These are phyloP conservation scores for Phytophthora macrochlamydospora DNA, from an alignment of 352 stramenopile species.

Conservation along the genomic window DNA sequence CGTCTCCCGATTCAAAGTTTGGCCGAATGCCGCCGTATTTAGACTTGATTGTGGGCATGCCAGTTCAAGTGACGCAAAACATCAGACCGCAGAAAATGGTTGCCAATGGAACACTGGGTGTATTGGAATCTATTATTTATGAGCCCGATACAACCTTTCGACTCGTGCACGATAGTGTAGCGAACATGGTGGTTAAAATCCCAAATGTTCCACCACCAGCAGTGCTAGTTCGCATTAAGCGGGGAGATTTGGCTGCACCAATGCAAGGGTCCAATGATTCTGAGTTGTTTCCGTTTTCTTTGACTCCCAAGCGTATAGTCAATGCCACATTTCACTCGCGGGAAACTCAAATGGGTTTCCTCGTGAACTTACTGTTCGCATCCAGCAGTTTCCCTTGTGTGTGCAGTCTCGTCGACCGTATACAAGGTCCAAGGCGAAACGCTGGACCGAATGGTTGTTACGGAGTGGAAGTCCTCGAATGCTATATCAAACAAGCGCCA, in stretches of 20 bases:
- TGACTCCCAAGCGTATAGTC: not conserved
- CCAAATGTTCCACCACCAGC: not conserved
- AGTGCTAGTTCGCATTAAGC: not conserved
- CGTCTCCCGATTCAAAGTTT: slow-evolving; percentile 4
- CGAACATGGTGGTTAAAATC: slow-evolving; percentile 1
- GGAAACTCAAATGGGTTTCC: not conserved
- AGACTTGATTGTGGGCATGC: slow-evolving; percentile 6
- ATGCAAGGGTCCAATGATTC: not conserved
- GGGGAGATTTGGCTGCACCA: not conserved
- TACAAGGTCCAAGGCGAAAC: slow-evolving; percentile 24
- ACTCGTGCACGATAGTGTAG: slow-evolving; percentile 6
- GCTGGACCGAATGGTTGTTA: slow-evolving; percentile 10
- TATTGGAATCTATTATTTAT: slow-evolving; percentile 7
- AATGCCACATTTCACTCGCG: slow-evolving; percentile 1
- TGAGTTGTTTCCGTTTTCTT: slow-evolving; percentile 15
- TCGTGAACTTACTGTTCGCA: not conserved
- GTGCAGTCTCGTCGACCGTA: slow-evolving; percentile 7
- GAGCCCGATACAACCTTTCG: slow-evolving; percentile 3
- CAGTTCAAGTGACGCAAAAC: slow-evolving; percentile 10
- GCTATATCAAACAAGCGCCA: slow-evolving; percentile 8
- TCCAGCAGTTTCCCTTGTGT: slow-evolving; percentile 21
- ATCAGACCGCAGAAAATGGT: slow-evolving; percentile 6
- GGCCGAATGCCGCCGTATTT: slow-evolving; percentile 4
- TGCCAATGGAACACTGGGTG: slow-evolving; percentile 12
- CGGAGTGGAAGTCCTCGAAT: slow-evolving; percentile 1